A percentile compares a stretch with the other conserved stretches of the same genome.
phyloP scores from a whole-genome alignment of 345 rosid genomes.

The Salix arbutifolia region DNA sequence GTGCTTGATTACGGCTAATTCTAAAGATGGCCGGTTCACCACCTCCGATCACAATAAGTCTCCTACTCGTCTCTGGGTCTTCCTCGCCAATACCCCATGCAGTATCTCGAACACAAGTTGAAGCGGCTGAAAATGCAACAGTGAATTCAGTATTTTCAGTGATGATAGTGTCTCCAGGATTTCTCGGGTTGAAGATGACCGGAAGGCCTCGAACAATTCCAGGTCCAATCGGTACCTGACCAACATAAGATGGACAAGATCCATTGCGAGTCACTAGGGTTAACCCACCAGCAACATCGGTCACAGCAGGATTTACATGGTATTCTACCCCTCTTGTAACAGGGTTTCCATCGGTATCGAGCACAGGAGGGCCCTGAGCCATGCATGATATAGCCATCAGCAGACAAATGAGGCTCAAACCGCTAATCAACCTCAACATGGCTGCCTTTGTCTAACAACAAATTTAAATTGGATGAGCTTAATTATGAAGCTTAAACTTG shows the following conservation, averaged over 20 bases:
- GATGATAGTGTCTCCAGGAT: background rate
- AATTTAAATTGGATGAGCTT: no score
- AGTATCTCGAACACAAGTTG: background rate
- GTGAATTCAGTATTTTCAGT: background rate
- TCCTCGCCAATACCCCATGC: background rate
- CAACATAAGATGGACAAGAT: background rate
- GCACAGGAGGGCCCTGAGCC: background rate
- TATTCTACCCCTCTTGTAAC: background rate
- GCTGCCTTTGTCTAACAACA: background rate
- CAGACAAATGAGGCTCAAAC: background rate
- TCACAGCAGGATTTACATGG: background rate
- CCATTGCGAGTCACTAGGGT: background rate
- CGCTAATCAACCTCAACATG: background rate
- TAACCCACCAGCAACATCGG: background rate
- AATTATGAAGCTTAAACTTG: background rate
- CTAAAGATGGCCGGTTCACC: background rate
- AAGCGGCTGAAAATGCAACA: background rate
- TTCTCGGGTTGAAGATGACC: background rate
- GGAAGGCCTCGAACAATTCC: background rate
- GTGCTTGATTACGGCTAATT: background rate
- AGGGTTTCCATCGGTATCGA: background rate
- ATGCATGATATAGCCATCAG: background rate
- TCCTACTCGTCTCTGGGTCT: background rate
- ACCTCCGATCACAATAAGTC: background rate
- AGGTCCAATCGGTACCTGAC: background rate